Evolutionary conservation across 2,329 filamentous ascomycete genomes (phyloP).

Genomic region (Escovopsis weberi): DNA sequence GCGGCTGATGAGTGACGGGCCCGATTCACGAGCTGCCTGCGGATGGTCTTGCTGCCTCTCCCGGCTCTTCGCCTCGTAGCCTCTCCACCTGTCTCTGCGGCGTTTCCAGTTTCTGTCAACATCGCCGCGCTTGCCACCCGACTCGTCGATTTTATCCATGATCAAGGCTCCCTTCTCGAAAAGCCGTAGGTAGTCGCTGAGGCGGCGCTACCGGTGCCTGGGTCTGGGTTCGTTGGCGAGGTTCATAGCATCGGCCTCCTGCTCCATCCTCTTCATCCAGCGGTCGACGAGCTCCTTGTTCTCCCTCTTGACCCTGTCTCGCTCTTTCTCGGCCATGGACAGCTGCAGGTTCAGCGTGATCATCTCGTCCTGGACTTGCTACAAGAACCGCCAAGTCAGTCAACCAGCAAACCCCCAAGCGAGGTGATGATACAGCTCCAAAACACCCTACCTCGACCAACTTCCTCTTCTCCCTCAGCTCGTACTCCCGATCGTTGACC

Average conservation of each 20-base stretch:
- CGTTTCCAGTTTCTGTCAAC: too few species aligned
- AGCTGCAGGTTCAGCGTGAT: slow-evolving; percentile 76
- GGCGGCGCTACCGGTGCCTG: slow-evolving; percentile 11
- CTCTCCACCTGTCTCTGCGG: too few species aligned
- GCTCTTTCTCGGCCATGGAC: slow-evolving; percentile 67
- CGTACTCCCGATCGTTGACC: slow-evolving; percentile 70
- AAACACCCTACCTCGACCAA: slow-evolving; percentile 50
- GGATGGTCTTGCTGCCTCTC: too few species aligned
- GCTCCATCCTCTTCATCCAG: slow-evolving; percentile 79
- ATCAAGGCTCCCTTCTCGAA: too few species aligned
- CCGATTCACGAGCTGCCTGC: too few species aligned
- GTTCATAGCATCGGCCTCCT: slow-evolving; percentile 84
- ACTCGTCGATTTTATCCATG: too few species aligned
- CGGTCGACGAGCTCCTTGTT: slow-evolving; percentile 81
- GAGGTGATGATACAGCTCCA: not conserved
- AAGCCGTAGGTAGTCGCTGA: too few species aligned
- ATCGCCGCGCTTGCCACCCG: too few species aligned
- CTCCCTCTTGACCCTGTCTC: slow-evolving; percentile 59
- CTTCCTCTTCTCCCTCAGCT: slow-evolving; percentile 70
- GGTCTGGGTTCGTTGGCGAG: slow-evolving; percentile 36
- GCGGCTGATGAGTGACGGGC: too few species aligned
- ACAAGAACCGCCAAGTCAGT: not conserved
- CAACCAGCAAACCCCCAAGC: too few species aligned
- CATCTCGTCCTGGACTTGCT: slow-evolving; percentile 86
- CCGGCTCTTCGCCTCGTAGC: too few species aligned